Conservation (phyloP, 176 grass and related monocot species). For the Paspalum vaginatum region DNA sequence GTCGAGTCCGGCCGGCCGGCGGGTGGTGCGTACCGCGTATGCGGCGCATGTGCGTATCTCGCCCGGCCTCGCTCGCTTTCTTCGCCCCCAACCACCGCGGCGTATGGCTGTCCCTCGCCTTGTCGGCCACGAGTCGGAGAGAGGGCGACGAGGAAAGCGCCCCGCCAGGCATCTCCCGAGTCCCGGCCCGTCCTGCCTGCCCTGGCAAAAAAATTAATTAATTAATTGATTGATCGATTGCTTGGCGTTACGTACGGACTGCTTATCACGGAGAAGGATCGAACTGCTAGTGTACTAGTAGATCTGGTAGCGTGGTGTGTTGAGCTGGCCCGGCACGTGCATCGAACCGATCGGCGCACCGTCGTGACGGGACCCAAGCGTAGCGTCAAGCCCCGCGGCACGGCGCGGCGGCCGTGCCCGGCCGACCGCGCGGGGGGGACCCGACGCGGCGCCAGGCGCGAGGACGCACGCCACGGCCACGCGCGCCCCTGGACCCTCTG, state of each 20-base stretch:
- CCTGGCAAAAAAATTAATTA: too few species aligned
- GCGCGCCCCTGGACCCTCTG: neutral
- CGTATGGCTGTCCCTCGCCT: neutral
- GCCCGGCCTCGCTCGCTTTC: constrained; percentile 15
- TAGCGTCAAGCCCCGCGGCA: too few species aligned
- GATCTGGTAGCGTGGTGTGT: too few species aligned
- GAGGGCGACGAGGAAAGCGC: neutral
- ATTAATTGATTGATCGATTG: too few species aligned
- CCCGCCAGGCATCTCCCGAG: neutral
- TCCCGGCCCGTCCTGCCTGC: neutral
- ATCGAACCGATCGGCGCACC: neutral
- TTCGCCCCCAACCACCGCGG: neutral
- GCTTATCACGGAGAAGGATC: too few species aligned
- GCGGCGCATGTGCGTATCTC: constrained; percentile 7
- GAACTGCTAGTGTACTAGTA: too few species aligned
- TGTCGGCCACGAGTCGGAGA: constrained; percentile 20
- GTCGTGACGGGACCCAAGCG: too few species aligned
- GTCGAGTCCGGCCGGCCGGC: neutral
- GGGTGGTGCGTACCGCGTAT: too few species aligned
- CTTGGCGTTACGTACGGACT: too few species aligned
- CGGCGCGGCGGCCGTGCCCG: too few species aligned
- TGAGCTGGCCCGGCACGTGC: constrained; percentile 15
- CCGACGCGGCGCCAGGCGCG: neutral
- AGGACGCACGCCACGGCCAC: neutral
- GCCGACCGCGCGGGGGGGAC: too few species aligned